Base-by-base conservation (phyloP, 2,329 filamentous ascomycete genomes). In the Thielaviopsis euricoi region DNA sequence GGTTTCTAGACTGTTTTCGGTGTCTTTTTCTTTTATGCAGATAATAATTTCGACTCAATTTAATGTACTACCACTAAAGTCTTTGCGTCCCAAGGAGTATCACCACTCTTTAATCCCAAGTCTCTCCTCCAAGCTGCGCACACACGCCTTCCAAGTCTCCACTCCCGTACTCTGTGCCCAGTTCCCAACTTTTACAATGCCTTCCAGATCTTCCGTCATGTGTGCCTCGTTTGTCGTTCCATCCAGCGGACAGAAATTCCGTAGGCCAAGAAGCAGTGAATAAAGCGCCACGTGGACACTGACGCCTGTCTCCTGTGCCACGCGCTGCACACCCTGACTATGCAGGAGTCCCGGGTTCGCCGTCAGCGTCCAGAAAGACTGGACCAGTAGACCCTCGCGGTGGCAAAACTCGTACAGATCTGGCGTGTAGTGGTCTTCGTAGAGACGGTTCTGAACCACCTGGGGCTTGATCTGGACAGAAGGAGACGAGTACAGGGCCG, bases 401-500 rank as follows among this genome's bases (percentile, higher is more conserved):
- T 70, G 68, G 58, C 74, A 78, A 60, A 73, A 76, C 0, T 71
- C 69, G 22, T 86, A 77, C 17, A 90, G 68, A 0, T 71, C 69
- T 0, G 71, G 70, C 1, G 51, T 52, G 25, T 46, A 54, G 29
- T 40, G 17, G 29, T 40, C 22, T n/a, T 40, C 29, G 19, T 43
- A 23, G n/a, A 54, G 37, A 21, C 55, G 52, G 65, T 93, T 91
- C 70, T 93, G 87, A 5, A 90, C 82, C 1, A 89, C 76, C 1
- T 77, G 73, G 0, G 74, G 74, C 60, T 70, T 71, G 49, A 73
- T 61, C 0, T 64, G 69, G 3, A 73, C 71, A 19, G 70, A 64
- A 26, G 26, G 21, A 0, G 64, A 69, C 4, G 73, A 71, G 60
- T 75, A 73, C 0, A 89, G 69, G 4, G 70, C 68, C 56, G 76